Evolutionary conservation across 176 grass and related monocot species (phyloP).

Genomic region (Carex cristatella): DNA sequence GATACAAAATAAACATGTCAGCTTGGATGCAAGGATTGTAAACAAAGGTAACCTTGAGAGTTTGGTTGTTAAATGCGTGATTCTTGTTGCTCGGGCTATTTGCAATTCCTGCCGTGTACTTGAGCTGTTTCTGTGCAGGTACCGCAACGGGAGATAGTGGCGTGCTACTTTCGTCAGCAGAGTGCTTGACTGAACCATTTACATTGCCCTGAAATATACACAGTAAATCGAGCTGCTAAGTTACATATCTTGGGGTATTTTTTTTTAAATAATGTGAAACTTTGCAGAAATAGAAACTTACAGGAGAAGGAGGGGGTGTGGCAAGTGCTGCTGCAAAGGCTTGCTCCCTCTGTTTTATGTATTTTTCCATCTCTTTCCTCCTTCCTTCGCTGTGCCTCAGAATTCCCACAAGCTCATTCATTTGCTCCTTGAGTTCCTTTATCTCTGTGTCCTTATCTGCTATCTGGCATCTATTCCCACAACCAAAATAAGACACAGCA

Average conservation of each 20-base stretch:
- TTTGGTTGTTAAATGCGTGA: conserved; percentile 49
- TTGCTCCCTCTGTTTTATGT: conserved; percentile 72
- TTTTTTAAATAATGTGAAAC: not conserved
- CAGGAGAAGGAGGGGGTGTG: conserved; percentile 55
- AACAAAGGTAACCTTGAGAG: conserved; percentile 56
- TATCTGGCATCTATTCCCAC: conserved; percentile 61
- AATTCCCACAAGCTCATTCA: conserved; percentile 81
- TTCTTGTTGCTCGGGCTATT: conserved; percentile 70
- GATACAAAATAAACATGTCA: not conserved
- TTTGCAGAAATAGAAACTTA: not conserved
- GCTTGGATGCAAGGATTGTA: not conserved
- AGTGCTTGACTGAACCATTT: conserved; percentile 68
- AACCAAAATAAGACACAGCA: not conserved
- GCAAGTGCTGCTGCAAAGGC: conserved; percentile 32
- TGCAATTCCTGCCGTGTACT: conserved; percentile 87
- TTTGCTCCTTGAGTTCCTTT: conserved; percentile 92
- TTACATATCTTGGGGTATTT: not conserved
- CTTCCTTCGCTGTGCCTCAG: conserved; percentile 71
- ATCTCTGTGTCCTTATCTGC: conserved; percentile 80
- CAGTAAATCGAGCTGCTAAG: not conserved
- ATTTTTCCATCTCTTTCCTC: conserved; percentile 81
- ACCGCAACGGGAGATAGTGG: conserved; percentile 73
- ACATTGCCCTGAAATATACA: conserved; percentile 47
- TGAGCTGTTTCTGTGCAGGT: conserved; percentile 95
- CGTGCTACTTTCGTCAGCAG: conserved; percentile 50